phyloP scores from a whole-genome alignment of 2,329 filamentous ascomycete genomes.

The Venturia pyrina region DNA sequence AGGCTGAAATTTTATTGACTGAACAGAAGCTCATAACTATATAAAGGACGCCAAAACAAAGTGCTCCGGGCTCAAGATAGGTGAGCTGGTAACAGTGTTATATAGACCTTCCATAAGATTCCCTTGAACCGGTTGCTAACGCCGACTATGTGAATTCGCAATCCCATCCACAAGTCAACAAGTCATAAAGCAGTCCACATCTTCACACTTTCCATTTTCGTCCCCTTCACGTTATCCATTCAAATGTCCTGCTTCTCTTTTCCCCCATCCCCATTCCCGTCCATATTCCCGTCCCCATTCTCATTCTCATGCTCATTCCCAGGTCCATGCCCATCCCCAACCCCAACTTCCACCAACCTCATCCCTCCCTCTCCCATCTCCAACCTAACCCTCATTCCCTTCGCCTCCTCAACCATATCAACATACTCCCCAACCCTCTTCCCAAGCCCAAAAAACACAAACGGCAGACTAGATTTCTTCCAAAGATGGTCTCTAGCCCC shows the following conservation, averaged over 20 bases:
- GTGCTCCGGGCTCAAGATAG: no score
- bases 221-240: no score
- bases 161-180: no score
- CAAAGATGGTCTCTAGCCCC: neutral
- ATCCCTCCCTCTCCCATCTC: neutral
- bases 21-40: no score
- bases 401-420: slow-evolving; percentile 1
- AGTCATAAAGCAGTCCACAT: no score
- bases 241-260: neutral
- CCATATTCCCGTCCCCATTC: neutral
- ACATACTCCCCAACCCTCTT: neutral
- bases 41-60: no score
- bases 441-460: neutral
- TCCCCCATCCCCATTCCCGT: neutral
- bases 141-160: no score
- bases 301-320: neutral
- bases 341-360: neutral
- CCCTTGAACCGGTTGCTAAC: no score
- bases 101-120: no score
- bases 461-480: neutral
- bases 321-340: neutral
- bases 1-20: no score
- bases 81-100: no score
- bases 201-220: no score
- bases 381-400: neutral